Conservation (phyloP, 352 stramenopile species). For the Phytophthora constricta region DNA sequence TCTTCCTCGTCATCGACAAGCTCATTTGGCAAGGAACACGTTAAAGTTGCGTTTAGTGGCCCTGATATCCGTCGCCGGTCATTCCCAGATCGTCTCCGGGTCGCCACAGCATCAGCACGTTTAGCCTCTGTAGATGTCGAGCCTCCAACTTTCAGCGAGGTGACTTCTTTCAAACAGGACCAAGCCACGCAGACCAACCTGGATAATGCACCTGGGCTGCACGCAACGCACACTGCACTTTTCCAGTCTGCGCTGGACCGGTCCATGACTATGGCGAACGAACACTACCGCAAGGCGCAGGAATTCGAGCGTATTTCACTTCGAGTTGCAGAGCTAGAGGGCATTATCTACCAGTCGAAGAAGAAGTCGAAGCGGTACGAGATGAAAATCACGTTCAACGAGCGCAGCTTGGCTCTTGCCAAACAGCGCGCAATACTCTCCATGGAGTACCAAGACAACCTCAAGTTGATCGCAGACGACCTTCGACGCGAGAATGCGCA, state of each 20-base stretch:
- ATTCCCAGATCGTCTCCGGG: slow-evolving; percentile 38
- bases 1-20: neutral
- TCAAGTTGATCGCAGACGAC: slow-evolving; percentile 32
- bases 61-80: slow-evolving; percentile 3
- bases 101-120: slow-evolving; percentile 18
- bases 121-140: neutral
- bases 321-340: slow-evolving; percentile 32
- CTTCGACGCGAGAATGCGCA: slow-evolving; percentile 35
- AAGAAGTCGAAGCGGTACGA: slow-evolving; percentile 29
- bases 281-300: slow-evolving; percentile 51
- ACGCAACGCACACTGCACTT: slow-evolving; percentile 5
- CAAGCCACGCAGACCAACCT: slow-evolving; percentile 42
- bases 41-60: slow-evolving; percentile 41
- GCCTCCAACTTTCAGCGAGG: slow-evolving; percentile 30
- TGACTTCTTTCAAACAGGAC: slow-evolving; percentile 34
- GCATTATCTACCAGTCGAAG: slow-evolving; percentile 19
- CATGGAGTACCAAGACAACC: slow-evolving; percentile 40
- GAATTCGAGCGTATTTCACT: slow-evolving; percentile 50
- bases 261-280: slow-evolving; percentile 41
- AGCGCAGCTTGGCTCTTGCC: slow-evolving; percentile 43
- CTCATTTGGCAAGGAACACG: slow-evolving; percentile 9
- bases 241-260: slow-evolving; percentile 45
- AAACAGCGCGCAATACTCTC: slow-evolving; percentile 39
- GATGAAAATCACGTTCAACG: slow-evolving; percentile 34
- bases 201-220: neutral